Conservation (phyloP, 164 flowering plant genomes). For the Dillenia turbinata region DNA sequence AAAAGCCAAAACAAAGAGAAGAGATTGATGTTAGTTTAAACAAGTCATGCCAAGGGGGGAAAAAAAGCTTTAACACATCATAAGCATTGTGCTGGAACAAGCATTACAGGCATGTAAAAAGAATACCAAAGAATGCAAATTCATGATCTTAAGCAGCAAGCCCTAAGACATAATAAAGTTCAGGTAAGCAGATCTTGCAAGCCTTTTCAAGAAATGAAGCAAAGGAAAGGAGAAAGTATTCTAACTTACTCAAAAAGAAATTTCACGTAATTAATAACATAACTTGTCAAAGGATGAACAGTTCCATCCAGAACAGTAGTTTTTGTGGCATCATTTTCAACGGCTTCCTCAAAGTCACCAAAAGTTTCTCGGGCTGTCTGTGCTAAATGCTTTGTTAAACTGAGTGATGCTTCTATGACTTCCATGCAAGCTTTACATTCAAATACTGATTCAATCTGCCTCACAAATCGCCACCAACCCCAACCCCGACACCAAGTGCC, state of each 20-base stretch:
- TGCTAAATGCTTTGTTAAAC: slow-evolving; percentile 80
- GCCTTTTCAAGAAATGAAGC: not conserved
- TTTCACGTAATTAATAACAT: slow-evolving; percentile 91
- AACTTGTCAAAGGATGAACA: slow-evolving; percentile 97
- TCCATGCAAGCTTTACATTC: slow-evolving; percentile 66
- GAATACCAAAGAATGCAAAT: no score
- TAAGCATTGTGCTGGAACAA: no score
- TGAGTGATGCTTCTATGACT: slow-evolving; percentile 67
- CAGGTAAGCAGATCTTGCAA: not conserved
- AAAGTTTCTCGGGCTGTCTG: slow-evolving; percentile 90
- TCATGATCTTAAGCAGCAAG: no score
- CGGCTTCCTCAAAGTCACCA: slow-evolving; percentile 95
- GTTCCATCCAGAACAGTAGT: slow-evolving; percentile 96
- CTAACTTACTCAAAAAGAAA: slow-evolving; percentile 87
- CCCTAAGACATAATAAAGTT: not conserved
- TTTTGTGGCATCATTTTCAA: slow-evolving; percentile 94
- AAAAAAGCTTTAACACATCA: no score
- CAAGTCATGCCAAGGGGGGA: no score
- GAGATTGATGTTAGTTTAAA: no score
- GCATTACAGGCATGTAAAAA: no score
- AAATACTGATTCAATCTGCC: slow-evolving; percentile 67
- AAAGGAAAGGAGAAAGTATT: slow-evolving; percentile 9
- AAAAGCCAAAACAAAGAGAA: no score
- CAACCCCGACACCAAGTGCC: no score
- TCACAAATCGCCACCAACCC: not conserved